A percentile compares a stretch with the other conserved stretches of the same genome.
phyloP scores from a whole-genome alignment of 805 yeast species.

The Huiozyma sinensis region DNA sequence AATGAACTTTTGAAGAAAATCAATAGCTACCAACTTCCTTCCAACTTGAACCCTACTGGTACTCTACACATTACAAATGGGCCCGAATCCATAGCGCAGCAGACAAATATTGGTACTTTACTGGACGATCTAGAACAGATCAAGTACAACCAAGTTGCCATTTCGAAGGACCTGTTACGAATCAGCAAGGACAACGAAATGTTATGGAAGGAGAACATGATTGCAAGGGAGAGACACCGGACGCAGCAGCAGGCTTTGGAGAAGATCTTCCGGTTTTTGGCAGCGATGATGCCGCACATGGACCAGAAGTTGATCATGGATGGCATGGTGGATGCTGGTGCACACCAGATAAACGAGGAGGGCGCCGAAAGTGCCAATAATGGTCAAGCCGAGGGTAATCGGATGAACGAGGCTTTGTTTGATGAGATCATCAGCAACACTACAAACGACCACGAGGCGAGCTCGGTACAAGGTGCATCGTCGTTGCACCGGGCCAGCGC shows the following conservation, averaged over 20 bases:
- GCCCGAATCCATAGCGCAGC: conserved; percentile 1
- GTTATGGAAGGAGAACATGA: conserved; percentile 81
- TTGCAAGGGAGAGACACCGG: conserved; percentile 75
- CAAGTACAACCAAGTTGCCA: conserved; percentile 66
- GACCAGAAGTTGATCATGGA: conserved; percentile 24
- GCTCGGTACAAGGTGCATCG: too few relatives aligned
- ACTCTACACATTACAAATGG: conserved; percentile 2
- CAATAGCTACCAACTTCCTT: not conserved
- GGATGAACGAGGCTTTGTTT: not conserved
- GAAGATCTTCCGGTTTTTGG: conserved; percentile 76
- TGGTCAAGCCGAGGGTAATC: not conserved
- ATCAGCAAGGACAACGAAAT: conserved; percentile 80
- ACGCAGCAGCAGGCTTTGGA: conserved; percentile 82
- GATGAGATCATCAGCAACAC: conserved; percentile 1
- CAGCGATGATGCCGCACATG: conserved; percentile 42
- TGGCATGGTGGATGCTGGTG: conserved; percentile 6
- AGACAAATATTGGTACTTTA: conserved; percentile 22
- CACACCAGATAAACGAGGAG: not conserved
- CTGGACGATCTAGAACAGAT: conserved; percentile 65
- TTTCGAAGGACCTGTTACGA: conserved; percentile 75
- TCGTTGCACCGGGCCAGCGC: too few relatives aligned
- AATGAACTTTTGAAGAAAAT: too few relatives aligned
- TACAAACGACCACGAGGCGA: too few relatives aligned
- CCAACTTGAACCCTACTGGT: not conserved
- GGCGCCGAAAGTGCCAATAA: not conserved